Evolutionary conservation across 2,329 filamentous ascomycete genomes (phyloP).

Genomic region (Neonectria coccinea): DNA sequence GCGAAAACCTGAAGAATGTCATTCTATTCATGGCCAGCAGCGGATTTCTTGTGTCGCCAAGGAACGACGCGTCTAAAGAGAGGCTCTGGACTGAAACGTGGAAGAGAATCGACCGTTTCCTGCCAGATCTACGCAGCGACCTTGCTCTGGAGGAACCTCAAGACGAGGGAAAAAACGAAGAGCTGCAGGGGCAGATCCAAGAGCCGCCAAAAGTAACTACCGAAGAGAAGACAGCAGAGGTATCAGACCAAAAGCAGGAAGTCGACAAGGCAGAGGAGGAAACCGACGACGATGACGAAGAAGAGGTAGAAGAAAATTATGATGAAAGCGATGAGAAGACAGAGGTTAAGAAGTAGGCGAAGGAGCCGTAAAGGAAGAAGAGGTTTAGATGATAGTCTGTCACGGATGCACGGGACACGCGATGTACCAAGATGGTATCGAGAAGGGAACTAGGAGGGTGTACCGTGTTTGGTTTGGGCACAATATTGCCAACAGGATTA

Average conservation of each 20-base stretch:
- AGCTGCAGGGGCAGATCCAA: not conserved
- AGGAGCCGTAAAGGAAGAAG: slow-evolving; percentile 4
- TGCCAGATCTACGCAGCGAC: slow-evolving; percentile 70
- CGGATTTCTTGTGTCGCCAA: slow-evolving; percentile 82
- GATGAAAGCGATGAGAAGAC: slow-evolving; percentile 16
- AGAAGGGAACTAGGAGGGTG: not conserved
- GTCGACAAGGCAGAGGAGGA: slow-evolving; percentile 6
- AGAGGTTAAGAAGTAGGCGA: slow-evolving; percentile 3
- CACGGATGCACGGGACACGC: not conserved
- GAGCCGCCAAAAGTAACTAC: not conserved
- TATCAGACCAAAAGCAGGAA: not conserved
- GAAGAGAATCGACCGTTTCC: slow-evolving; percentile 74
- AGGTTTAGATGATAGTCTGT: slow-evolving; percentile 3
- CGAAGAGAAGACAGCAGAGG: not conserved
- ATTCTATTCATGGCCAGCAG: slow-evolving; percentile 94
- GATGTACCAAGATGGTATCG: not conserved
- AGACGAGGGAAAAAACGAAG: slow-evolving; percentile 20
- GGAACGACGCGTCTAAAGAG: slow-evolving; percentile 65
- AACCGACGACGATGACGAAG: slow-evolving; percentile 4
- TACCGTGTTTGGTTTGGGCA: not conserved
- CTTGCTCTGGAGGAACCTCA: slow-evolving; percentile 62
- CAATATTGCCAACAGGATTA: not conserved
- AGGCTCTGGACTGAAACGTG: slow-evolving; percentile 72
- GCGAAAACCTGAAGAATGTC: slow-evolving; percentile 96
- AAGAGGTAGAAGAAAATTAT: slow-evolving; percentile 19